These are phyloP conservation scores for Verticillium zaregamsianum DNA, from an alignment of 2,329 filamentous ascomycete species.

Conservation along the genomic window DNA sequence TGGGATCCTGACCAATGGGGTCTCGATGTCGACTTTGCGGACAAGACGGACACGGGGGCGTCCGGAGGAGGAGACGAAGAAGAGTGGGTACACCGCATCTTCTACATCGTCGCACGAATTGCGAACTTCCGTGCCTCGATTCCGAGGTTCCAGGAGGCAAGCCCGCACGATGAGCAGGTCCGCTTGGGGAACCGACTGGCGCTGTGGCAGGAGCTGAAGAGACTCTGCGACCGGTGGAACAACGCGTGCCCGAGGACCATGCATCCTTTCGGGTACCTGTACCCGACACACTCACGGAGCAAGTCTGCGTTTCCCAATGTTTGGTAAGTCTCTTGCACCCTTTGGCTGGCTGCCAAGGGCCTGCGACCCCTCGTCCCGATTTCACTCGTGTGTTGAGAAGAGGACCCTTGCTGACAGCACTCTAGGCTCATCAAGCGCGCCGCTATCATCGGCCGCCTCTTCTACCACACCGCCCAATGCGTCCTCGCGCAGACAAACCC, in stretches of 20 bases:
- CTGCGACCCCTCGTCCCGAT: background rate
- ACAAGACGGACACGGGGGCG: slow-evolving; percentile 27
- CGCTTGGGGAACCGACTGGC: slow-evolving; percentile 60
- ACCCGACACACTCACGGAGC: slow-evolving; percentile 60
- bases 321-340: slow-evolving; percentile 53
- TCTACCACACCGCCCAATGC: slow-evolving; percentile 85
- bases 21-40: slow-evolving; percentile 61
- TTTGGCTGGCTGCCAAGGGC: background rate
- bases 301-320: slow-evolving; percentile 82
- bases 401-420: background rate
- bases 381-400: background rate
- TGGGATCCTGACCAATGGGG: slow-evolving; percentile 93
- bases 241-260: slow-evolving; percentile 75
- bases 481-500: slow-evolving; percentile 79
- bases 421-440: slow-evolving; percentile 74
- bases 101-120: slow-evolving; percentile 85
- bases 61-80: slow-evolving; percentile 60
- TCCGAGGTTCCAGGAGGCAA: slow-evolving; percentile 55
- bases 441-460: slow-evolving; percentile 75
- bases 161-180: slow-evolving; percentile 59
- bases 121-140: slow-evolving; percentile 76
- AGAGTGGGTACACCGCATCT: slow-evolving; percentile 80
- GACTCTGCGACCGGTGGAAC: slow-evolving; percentile 81
- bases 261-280: slow-evolving; percentile 77
- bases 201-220: slow-evolving; percentile 78